These are phyloP conservation scores for Didymella pomorum DNA, from an alignment of 2,329 filamentous ascomycete genomes.

Conservation along the genomic window DNA sequence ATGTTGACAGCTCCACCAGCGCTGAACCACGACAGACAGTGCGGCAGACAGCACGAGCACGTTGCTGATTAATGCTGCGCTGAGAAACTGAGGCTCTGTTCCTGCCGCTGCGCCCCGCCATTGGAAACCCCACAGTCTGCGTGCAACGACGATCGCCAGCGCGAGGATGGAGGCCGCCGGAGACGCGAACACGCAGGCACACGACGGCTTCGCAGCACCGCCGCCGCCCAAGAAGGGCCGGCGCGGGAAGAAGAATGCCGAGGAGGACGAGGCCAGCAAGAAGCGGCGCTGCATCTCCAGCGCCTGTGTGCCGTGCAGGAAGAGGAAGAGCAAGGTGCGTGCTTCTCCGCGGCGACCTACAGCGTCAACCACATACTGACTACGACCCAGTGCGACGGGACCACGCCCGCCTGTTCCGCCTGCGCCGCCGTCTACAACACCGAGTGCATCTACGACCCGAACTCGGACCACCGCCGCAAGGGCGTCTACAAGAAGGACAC, in stretches of 20 bases:
- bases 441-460: conserved; percentile 92
- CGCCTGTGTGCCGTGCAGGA: conserved; percentile 52
- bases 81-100: conserved; percentile 12
- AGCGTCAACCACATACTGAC: neutral
- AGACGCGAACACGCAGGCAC: conserved; percentile 16
- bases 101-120: conserved; percentile 27
- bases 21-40: conserved; percentile 26
- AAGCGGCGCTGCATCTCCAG: conserved; percentile 55
- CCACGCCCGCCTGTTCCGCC: conserved; percentile 90
- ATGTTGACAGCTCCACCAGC: conserved; percentile 27
- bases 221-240: conserved; percentile 44
- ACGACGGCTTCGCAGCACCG: neutral
- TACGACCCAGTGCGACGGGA: conserved; percentile 76
- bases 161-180: conserved; percentile 25
- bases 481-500: conserved; percentile 96
- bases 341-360: neutral
- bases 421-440: conserved; percentile 93
- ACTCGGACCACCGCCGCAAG: conserved; percentile 93
- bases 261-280: conserved; percentile 52
- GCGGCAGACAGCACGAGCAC: conserved; percentile 16
- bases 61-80: conserved; percentile 37
- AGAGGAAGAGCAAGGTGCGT: conserved; percentile 49
- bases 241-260: conserved; percentile 45
- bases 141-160: conserved; percentile 19
- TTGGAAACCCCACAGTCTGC: conserved; percentile 24